Evolutionary conservation across 441 rosid species (phyloP).

Genomic region (Croton setiger): DNA sequence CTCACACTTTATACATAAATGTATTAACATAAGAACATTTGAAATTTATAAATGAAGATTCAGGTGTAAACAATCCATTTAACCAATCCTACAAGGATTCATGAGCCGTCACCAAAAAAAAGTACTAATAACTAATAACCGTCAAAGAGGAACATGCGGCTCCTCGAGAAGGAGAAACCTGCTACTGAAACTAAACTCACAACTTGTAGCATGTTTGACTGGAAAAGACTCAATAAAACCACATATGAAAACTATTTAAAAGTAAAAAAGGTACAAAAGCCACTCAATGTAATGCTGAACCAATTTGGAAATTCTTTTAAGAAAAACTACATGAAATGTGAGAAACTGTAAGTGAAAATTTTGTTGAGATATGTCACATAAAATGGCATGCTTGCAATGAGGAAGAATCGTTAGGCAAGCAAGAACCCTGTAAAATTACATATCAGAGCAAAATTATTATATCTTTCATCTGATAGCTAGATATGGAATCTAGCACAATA

Average conservation of each 20-base stretch:
- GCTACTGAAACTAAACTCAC: background rate
- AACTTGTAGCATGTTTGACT: background rate
- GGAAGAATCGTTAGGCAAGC: background rate
- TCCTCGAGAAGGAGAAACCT: background rate
- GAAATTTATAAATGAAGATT: background rate
- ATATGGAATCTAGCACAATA: background rate
- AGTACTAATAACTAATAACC: background rate
- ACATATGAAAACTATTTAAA: background rate
- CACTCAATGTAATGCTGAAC: background rate
- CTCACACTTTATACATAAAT: conserved; percentile 9
- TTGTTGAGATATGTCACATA: background rate
- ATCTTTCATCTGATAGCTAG: background rate
- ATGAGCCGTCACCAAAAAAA: background rate
- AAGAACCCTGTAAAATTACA: background rate
- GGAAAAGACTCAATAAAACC: conserved; percentile 10
- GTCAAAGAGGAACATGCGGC: background rate
- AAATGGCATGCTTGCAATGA: conserved; percentile 3
- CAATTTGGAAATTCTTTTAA: background rate
- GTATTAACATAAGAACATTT: conserved; percentile 1
- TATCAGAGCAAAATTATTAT: background rate
- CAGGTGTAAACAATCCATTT: background rate
- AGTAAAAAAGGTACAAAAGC: background rate
- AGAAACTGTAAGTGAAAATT: background rate
- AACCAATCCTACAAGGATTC: background rate
- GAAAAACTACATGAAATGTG: background rate